These are phyloP conservation scores for Cryphonectria radicalis DNA, from an alignment of 2,329 filamentous ascomycete genomes.

Conservation along the genomic window DNA sequence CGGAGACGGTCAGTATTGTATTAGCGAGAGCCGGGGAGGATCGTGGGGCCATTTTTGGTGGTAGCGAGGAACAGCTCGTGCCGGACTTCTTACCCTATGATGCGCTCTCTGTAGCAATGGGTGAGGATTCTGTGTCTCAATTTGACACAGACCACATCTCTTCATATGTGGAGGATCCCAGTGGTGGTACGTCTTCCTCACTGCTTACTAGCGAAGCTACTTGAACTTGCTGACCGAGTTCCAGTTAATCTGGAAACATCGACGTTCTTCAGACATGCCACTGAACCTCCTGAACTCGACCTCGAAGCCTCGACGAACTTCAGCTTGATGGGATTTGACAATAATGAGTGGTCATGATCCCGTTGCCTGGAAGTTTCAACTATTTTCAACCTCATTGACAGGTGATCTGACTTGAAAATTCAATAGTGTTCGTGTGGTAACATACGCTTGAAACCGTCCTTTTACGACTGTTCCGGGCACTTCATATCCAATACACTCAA, in stretches of 20 bases:
- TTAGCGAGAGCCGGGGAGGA: conserved; percentile 9
- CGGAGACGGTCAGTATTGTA: conserved; percentile 12
- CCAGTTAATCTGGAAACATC: background rate
- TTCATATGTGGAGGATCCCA: background rate
- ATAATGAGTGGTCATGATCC: background rate
- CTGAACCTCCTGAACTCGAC: background rate
- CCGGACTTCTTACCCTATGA: background rate
- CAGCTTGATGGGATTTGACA: background rate
- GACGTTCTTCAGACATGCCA: background rate
- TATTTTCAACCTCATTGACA: background rate
- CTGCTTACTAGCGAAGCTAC: background rate
- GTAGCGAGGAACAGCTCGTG: background rate
- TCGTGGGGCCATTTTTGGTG: background rate
- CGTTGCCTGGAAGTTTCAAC: background rate
- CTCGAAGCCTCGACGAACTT: background rate
- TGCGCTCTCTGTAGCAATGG: background rate
- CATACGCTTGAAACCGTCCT: background rate
- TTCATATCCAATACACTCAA: background rate
- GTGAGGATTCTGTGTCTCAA: background rate
- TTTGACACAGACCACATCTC: background rate
- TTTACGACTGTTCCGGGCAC: background rate
- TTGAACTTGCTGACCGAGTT: background rate
- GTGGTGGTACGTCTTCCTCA: background rate
- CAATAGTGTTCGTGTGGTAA: background rate
- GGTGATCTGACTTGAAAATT: background rate